phyloP scores from a whole-genome alignment of 345 rosid genomes.

The Gossypium ekmanianum region DNA sequence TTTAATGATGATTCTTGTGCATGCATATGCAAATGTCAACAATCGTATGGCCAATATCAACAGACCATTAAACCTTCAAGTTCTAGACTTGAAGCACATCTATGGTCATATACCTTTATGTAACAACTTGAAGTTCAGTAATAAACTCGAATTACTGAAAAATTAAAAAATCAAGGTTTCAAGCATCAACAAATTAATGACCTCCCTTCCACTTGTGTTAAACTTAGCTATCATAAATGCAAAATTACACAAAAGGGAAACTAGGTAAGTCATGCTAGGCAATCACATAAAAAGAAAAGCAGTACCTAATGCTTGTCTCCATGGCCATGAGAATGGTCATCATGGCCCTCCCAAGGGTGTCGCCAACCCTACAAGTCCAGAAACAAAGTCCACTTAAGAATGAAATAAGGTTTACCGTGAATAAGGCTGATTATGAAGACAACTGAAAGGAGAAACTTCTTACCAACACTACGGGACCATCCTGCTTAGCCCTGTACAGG shows the following conservation, averaged over 20 bases:
- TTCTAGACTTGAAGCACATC: not conserved
- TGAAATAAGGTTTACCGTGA: not conserved
- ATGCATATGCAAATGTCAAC: not conserved
- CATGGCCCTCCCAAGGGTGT: conserved; percentile 99
- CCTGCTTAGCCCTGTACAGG: conserved; percentile 90
- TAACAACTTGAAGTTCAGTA: not conserved
- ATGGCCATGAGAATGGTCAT: conserved; percentile 59
- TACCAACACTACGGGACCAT: conserved; percentile 92
- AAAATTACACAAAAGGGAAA: not conserved
- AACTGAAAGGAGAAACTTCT: not conserved
- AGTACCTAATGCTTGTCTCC: conserved; percentile 63
- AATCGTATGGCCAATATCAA: not conserved
- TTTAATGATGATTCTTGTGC: not conserved
- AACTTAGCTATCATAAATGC: not conserved
- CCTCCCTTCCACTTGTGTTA: not conserved
- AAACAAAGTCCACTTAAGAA: conserved; percentile 13
- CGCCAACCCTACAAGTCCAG: conserved; percentile 68
- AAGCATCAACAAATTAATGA: not conserved
- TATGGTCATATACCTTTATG: not conserved
- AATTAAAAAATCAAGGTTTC: not conserved
- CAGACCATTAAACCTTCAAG: not conserved
- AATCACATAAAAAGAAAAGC: not conserved
- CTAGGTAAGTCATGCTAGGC: not conserved
- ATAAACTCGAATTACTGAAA: not conserved
- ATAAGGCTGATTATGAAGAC: not conserved